Base-by-base conservation (phyloP, 2,329 filamentous ascomycete genomes). In the Rachicladosporium sp. region DNA sequence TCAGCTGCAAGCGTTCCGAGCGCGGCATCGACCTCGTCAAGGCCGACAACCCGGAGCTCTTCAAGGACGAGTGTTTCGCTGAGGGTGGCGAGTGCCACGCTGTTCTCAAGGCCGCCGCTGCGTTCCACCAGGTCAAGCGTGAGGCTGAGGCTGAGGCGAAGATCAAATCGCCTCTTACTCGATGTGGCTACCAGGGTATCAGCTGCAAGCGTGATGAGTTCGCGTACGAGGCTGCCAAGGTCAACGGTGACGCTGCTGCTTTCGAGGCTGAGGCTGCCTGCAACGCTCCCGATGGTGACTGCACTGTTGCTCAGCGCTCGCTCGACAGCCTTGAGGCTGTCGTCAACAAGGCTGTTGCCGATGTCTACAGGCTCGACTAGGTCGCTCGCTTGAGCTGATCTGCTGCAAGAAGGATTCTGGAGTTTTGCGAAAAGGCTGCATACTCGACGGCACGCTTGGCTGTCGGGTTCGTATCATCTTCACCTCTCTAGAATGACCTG, bases 1-100 rank as follows among this genome's bases (percentile, higher is more conserved):
- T 19, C 15, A 19, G 15, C 15, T 19, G 68, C 61, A 61, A 54
- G 53, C 63, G 65, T 50, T 57, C 58, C 40, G 65, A 63, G 53
- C 65, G 15, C 15, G 15, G 15, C 15, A 19, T 19, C 15, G 15
- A 19, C 15, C 15, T 19, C 15, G 15, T 19, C 15, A 19, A 19
- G 15, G 15, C 15, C 5, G 15, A 47, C 11, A 19, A 19, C 15
- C 15, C 15, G 15, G 15, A 19, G 15, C 3, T 19, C 3, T 19
- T 43, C 37, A 43, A 40, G 33, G 37, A 29, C 6, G 43, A 49
- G 40, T 50, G 48, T 40, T 45, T 43, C 42, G 40, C 32, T 15
- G 42, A 46, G 27, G 48, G 46, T 33, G 46, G 45, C 41, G 50
- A 55, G 55, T 50, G 50, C 43, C 39, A 46, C 41, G 44, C 49